Percentiles rank a stretch among this genome's conserved stretches.
These are phyloP conservation scores for Cutaneotrichosporon curvatum DNA, from an alignment of 1,284 basidiomycete genomes.

Conservation along the genomic window DNA sequence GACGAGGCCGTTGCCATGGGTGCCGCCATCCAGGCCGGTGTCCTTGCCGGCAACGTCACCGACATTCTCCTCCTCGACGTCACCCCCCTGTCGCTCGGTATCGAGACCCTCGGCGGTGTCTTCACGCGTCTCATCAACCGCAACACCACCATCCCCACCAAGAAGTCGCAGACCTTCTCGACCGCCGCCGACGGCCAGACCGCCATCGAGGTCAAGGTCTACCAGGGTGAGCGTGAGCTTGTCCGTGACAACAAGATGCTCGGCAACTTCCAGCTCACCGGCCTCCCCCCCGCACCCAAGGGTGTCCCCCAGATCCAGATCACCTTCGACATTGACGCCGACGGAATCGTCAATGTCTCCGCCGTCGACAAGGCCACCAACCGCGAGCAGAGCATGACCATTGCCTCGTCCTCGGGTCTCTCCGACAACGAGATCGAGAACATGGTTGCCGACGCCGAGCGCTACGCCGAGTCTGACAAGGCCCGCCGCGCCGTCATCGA, in stretches of 20 bases:
- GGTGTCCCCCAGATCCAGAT: slow-evolving; percentile 98
- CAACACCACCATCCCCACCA: slow-evolving; percentile 98
- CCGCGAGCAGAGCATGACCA: slow-evolving; percentile 79
- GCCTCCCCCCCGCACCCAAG: slow-evolving; percentile 92
- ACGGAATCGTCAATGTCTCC: slow-evolving; percentile 95
- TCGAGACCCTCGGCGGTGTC: slow-evolving; percentile 96
- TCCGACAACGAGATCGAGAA: slow-evolving; percentile 94
- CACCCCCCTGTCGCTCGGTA: slow-evolving; percentile 65
- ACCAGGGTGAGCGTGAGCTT: slow-evolving; percentile 96
- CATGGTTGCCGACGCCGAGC: slow-evolving; percentile 92
- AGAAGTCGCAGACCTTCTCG: slow-evolving; percentile 98
- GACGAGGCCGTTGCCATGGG: slow-evolving; percentile 92
- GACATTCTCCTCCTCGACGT: slow-evolving; percentile 95
- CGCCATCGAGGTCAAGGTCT: slow-evolving; percentile 95
- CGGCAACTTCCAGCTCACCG: slow-evolving; percentile 97
- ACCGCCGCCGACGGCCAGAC: slow-evolving; percentile 95
- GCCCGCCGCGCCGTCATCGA: slow-evolving; percentile 81
- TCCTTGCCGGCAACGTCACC: slow-evolving; percentile 90
- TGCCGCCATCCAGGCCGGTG: slow-evolving; percentile 89
- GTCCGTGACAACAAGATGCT: slow-evolving; percentile 94
- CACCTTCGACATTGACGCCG: slow-evolving; percentile 97
- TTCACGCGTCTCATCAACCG: slow-evolving; percentile 89
- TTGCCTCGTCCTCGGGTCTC: slow-evolving; percentile 93
- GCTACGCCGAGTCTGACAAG: slow-evolving; percentile 88
- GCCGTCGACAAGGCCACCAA: slow-evolving; percentile 95